These are phyloP conservation scores for Samsoniella hepiali DNA, from an alignment of 2,329 filamentous ascomycete species.

Conservation along the genomic window DNA sequence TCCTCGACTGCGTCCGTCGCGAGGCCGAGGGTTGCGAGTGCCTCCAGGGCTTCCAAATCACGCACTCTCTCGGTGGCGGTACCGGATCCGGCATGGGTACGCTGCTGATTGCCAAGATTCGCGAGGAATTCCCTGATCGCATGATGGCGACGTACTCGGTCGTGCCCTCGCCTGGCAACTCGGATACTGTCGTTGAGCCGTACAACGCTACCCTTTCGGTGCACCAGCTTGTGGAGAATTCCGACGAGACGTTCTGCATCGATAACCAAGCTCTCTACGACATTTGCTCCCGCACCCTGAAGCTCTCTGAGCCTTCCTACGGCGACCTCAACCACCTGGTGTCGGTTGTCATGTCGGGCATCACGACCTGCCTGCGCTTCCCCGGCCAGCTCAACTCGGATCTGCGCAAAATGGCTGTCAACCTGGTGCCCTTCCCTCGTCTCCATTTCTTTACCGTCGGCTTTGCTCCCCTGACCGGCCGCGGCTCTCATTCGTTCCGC, in stretches of 20 bases:
- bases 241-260: constrained; percentile 99
- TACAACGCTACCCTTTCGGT: constrained; percentile 99
- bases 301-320: constrained; percentile 97
- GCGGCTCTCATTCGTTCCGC: constrained; percentile 84
- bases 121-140: constrained; percentile 98
- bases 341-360: constrained; percentile 98
- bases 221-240: constrained; percentile 99
- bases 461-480: constrained; percentile 94
- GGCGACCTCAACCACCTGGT: constrained; percentile 99
- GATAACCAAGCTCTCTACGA: constrained; percentile 99
- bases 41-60: constrained; percentile 99
- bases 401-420: constrained; percentile 97
- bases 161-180: constrained; percentile 97
- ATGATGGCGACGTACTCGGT: constrained; percentile 99
- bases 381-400: constrained; percentile 99
- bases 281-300: constrained; percentile 99
- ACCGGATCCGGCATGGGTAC: constrained; percentile 99
- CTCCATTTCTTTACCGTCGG: constrained; percentile 99
- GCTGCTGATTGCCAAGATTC: constrained; percentile 98
- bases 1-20: constrained; percentile 95
- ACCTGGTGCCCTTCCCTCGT: constrained; percentile 95
- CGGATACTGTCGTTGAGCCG: constrained; percentile 98
- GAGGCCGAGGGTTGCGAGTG: constrained; percentile 99
- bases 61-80: constrained; percentile 99
- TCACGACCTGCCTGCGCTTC: constrained; percentile 98